Evolutionary conservation across 306 rosid genomes (phyloP).

Genomic region (Ormosia emarginata): DNA sequence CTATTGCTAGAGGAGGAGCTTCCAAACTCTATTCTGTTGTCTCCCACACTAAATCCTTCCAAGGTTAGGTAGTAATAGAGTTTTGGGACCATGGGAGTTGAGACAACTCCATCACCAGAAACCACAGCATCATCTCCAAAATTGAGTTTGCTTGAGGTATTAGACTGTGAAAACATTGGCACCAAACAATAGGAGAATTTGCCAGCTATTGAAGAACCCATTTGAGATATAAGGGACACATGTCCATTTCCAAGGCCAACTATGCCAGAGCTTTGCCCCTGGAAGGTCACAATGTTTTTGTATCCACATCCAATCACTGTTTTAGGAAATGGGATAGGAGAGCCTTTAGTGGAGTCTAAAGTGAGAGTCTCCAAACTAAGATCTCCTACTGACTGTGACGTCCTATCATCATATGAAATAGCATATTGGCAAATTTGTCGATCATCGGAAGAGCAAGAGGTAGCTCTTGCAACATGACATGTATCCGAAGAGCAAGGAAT

Average conservation of each 20-base stretch:
- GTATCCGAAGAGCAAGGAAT: too few species aligned
- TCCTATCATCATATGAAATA: too few species aligned
- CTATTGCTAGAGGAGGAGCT: background rate
- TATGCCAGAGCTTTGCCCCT: slow-evolving; percentile 17
- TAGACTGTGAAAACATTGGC: background rate
- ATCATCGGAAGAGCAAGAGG: too few species aligned
- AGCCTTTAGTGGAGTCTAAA: slow-evolving; percentile 16
- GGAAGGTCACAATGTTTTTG: slow-evolving; percentile 5
- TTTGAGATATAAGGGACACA: slow-evolving; percentile 31
- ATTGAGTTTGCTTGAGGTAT: slow-evolving; percentile 6
- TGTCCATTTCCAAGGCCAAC: slow-evolving; percentile 41
- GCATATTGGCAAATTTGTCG: too few species aligned
- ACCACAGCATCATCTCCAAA: slow-evolving; percentile 24
- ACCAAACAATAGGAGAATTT: slow-evolving; percentile 51
- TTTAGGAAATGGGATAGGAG: background rate
- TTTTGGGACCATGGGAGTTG: background rate
- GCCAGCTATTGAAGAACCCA: slow-evolving; percentile 9
- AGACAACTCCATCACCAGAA: slow-evolving; percentile 4
- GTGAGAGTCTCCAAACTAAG: slow-evolving; percentile 45
- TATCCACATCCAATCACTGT: slow-evolving; percentile 45
- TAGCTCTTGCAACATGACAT: too few species aligned
- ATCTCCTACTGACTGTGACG: too few species aligned
- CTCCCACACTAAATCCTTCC: slow-evolving; percentile 6
- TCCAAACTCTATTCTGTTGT: background rate
- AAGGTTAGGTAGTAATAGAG: background rate